A percentile compares a stretch with the other conserved stretches of the same genome.
These are phyloP conservation scores for Firmiana major DNA, from an alignment of 345 rosid species.

Conservation along the genomic window DNA sequence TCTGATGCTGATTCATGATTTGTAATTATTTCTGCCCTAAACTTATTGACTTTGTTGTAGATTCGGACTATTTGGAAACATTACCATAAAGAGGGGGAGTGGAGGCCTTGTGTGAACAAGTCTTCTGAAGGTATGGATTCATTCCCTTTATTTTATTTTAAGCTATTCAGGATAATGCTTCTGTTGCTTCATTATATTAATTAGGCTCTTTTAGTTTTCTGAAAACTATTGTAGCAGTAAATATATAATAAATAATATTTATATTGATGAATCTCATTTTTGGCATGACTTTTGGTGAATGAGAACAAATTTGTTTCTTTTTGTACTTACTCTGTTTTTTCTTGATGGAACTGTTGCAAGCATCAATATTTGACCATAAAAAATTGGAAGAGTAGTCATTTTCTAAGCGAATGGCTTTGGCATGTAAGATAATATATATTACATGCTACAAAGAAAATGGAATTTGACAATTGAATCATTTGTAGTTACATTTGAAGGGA, in stretches of 20 bases:
- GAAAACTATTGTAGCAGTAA: not conserved
- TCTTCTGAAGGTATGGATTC: constrained; percentile 62
- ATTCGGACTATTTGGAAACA: constrained; percentile 86
- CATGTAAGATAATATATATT: not conserved
- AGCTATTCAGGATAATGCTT: not conserved
- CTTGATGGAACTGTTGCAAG: not conserved
- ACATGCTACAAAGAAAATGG: constrained; percentile 1
- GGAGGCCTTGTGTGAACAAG: constrained; percentile 72
- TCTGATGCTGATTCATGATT: not conserved
- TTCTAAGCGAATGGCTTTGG: constrained; percentile 1
- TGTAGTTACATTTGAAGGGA: not conserved
- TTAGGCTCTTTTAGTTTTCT: not conserved
- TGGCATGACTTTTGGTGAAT: not conserved
- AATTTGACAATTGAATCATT: not conserved
- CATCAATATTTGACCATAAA: not conserved
- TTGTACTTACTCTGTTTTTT: not conserved
- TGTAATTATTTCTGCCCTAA: constrained; percentile 2
- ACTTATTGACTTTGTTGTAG: constrained; percentile 35
- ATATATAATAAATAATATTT: not conserved
- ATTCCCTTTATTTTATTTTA: not conserved
- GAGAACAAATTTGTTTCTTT: not conserved
- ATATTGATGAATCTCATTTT: not conserved
- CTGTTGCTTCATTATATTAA: not conserved
- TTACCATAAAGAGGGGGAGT: constrained; percentile 67
- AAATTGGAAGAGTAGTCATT: constrained; percentile 1